Evolutionary conservation across 495 filamentous ascomycete species (phyloP).

Genomic region (Jackrogersella multiformis): DNA sequence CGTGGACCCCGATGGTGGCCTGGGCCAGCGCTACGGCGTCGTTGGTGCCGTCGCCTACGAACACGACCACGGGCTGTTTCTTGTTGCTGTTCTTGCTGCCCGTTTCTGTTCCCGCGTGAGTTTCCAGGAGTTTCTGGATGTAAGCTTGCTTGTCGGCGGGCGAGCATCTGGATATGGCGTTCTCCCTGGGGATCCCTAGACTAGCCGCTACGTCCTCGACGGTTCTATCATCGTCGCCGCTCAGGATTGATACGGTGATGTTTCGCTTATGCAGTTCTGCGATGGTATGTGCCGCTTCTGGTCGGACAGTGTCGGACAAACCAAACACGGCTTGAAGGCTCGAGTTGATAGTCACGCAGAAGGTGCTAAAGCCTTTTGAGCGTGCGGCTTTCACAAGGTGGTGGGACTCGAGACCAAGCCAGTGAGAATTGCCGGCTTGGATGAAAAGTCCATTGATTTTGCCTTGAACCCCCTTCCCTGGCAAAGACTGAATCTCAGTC

Average conservation of each 20-base stretch:
- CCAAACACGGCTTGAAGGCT: conserved; percentile 65
- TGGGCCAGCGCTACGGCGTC: conserved; percentile 77
- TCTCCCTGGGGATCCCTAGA: conserved; percentile 60
- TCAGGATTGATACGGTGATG: conserved; percentile 70
- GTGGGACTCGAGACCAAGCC: conserved; percentile 59
- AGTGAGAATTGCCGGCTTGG: conserved; percentile 70
- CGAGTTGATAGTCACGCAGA: conserved; percentile 68
- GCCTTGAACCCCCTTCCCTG: conserved; percentile 58
- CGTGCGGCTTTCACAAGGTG: conserved; percentile 56
- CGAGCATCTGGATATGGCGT: conserved; percentile 61
- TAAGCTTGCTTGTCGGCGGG: conserved; percentile 72
- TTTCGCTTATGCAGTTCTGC: conserved; percentile 60
- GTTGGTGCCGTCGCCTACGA: conserved; percentile 84
- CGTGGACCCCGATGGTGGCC: conserved; percentile 78
- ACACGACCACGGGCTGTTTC: conserved; percentile 61
- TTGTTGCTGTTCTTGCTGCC: conserved; percentile 31
- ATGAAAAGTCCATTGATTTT: conserved; percentile 51
- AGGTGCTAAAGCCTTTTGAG: conserved; percentile 61
- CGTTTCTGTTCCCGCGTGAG: not conserved
- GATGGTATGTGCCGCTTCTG: conserved; percentile 63
- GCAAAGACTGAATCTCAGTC: conserved; percentile 56
- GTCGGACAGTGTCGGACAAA: conserved; percentile 66
- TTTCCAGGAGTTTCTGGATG: conserved; percentile 55
- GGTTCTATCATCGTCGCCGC: conserved; percentile 72
- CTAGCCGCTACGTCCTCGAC: conserved; percentile 63